Evolutionary conservation across 2,329 filamentous ascomycete species (phyloP).

Genomic region (Ophiobolus disseminans): DNA sequence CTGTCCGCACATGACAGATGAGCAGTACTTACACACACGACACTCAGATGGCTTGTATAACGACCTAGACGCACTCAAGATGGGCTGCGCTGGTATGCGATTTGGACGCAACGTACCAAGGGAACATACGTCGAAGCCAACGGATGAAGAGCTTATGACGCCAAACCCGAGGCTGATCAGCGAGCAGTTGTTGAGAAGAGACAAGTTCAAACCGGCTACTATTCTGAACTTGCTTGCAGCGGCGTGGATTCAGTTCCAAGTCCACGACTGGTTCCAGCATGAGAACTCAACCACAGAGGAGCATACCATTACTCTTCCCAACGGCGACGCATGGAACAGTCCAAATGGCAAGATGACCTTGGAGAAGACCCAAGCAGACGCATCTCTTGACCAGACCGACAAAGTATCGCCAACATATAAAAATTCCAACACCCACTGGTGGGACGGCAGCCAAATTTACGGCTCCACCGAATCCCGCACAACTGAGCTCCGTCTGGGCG

Average conservation of each 20-base stretch:
- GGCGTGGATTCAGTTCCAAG: slow-evolving; percentile 58
- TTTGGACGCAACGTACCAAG: slow-evolving; percentile 56
- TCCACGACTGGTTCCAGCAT: slow-evolving; percentile 24
- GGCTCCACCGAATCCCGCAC: slow-evolving; percentile 52
- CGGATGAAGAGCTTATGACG: slow-evolving; percentile 51
- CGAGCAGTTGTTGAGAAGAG: slow-evolving; percentile 51
- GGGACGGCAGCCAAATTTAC: slow-evolving; percentile 58
- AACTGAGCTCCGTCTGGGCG: slow-evolving; percentile 41
- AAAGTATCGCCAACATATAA: slow-evolving; percentile 50
- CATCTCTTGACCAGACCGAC: slow-evolving; percentile 47
- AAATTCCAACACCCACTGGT: slow-evolving; percentile 56
- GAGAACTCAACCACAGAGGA: slow-evolving; percentile 34
- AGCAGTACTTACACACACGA: slow-evolving; percentile 46
- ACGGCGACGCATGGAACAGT: slow-evolving; percentile 44
- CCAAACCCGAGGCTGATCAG: slow-evolving; percentile 56
- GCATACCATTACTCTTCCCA: slow-evolving; percentile 45
- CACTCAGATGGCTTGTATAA: slow-evolving; percentile 57
- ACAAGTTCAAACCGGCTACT: slow-evolving; percentile 56
- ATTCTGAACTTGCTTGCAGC: slow-evolving; percentile 56
- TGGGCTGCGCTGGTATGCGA: slow-evolving; percentile 56
- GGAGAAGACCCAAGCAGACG: slow-evolving; percentile 46
- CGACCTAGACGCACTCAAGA: slow-evolving; percentile 49
- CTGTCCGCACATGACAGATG: slow-evolving; percentile 37
- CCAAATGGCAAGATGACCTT: slow-evolving; percentile 47
- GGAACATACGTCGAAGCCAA: slow-evolving; percentile 47